Evolutionary conservation across 2,329 filamentous ascomycete genomes (phyloP), one percentile per base, ranked within the genome.

Genomic region (Colletotrichum tabaci): DNA sequence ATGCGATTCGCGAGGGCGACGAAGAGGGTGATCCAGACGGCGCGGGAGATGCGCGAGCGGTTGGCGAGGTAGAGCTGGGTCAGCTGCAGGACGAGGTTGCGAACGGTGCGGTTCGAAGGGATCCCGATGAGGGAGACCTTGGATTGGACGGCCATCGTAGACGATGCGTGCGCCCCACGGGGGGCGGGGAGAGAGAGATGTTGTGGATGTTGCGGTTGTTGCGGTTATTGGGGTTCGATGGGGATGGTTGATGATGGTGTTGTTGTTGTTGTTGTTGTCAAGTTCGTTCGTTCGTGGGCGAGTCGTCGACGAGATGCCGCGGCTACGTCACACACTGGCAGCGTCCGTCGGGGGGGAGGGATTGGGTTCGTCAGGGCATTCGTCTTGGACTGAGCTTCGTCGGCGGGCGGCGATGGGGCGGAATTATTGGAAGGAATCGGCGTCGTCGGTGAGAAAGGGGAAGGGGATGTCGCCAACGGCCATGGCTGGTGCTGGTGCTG

Each of bases 1-100:
- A 98, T 91, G 77, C 96, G 94, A 81, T 97, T 95, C 72, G 92
- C 87, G 72, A 98, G 90, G 58, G 94, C 91, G 75, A 96, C 84
- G 76, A 96, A 90, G 76, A 98, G 88, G 38, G 94, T 92, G 73
- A 97, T 85, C 85, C 97, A 97, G 76, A 97, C 90, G 74, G 90
- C 91, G 78, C 94, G 92, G 26, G 94, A 96, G 81, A 98, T 95
- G 75, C 90, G 90, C 61, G 91, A 94, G 76, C 95, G 93, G 83
- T 97, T 91, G 73, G 89, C 87, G 74, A 96, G 87, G 82, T 98
- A 98, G 60, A 94, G 87, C 61, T 87, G 82, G 3, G 92, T 92
- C 73, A 97, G 84, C 75, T 91, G 87, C 72, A 89, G 87, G 78
- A 95, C 82, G 76, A 92, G 82, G 79, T 87, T 86, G 77, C 91